Evolutionary conservation across 371 early-diverging fungal genomes (phyloP).

Genomic region (Apophysomyces variabilis): DNA sequence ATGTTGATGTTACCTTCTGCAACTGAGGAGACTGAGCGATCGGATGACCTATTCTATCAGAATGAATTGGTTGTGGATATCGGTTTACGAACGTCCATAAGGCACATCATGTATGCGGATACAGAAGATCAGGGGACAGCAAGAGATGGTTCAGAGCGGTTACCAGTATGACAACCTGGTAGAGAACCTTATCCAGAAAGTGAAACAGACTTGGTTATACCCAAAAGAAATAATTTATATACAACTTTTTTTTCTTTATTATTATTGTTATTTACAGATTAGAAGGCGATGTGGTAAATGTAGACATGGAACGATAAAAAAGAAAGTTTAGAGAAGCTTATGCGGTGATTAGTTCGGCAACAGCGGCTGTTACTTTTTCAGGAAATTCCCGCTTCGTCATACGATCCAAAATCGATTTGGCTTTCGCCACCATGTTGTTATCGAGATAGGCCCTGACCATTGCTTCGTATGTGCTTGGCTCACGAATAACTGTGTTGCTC

Average conservation of each 20-base stretch:
- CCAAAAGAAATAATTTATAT: background rate
- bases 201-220: background rate
- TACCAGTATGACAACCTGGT: constrained; percentile 32
- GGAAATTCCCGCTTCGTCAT: constrained; percentile 57
- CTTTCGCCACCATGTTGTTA: constrained; percentile 48
- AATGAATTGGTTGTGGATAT: constrained; percentile 46
- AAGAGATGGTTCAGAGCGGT: constrained; percentile 37
- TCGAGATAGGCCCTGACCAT: constrained; percentile 62
- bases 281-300: background rate
- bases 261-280: background rate
- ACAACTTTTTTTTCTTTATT: background rate
- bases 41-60: constrained; percentile 37
- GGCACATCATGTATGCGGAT: constrained; percentile 38
- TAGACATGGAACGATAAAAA: background rate
- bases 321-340: background rate
- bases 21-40: constrained; percentile 13
- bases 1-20: constrained; percentile 36
- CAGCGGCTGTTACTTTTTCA: constrained; percentile 47
- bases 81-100: constrained; percentile 32
- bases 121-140: constrained; percentile 29
- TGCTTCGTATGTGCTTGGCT: constrained; percentile 69
- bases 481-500: constrained; percentile 45
- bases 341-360: constrained; percentile 27
- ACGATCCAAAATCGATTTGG: constrained; percentile 42
- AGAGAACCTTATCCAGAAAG: background rate